Evolutionary conservation across 192 early-diverging fungal species (phyloP).

Genomic region (Pilaira anomala): DNA sequence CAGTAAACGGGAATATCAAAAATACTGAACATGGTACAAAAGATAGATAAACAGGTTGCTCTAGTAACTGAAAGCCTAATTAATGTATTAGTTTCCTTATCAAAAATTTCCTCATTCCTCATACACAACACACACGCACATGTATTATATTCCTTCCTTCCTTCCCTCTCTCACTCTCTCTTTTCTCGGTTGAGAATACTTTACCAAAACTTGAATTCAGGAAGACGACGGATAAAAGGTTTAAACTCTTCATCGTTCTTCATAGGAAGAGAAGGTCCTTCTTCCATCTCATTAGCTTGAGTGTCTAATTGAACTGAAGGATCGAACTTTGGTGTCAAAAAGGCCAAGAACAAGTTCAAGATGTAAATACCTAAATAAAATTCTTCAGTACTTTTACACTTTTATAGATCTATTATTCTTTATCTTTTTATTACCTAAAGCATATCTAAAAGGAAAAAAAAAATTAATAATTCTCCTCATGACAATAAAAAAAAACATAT

Average conservation of each 20-base stretch:
- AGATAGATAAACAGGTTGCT: constrained; percentile 76
- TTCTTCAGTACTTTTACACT: background rate
- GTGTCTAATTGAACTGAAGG: constrained; percentile 77
- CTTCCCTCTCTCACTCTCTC: background rate
- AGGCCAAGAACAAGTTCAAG: constrained; percentile 92
- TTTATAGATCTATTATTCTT: background rate
- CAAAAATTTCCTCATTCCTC: constrained; percentile 2
- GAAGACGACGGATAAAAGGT: constrained; percentile 94
- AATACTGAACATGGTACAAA: constrained; percentile 83
- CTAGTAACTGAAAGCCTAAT: constrained; percentile 77
- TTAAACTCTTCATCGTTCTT: constrained; percentile 92
- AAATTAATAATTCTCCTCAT: background rate
- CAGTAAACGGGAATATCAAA: constrained; percentile 99
- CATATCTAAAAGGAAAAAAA: constrained; percentile 19
- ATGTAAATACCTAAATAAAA: constrained; percentile 82
- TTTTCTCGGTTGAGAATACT: background rate
- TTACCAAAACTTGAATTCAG: constrained; percentile 99
- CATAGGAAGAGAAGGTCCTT: constrained; percentile 71
- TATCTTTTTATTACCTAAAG: background rate
- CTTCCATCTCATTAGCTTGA: constrained; percentile 60
- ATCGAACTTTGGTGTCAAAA: constrained; percentile 95
- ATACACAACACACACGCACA: background rate
- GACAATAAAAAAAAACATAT: constrained; percentile 3
- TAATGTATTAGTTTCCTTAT: constrained; percentile 1
- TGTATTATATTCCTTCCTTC: too few relatives aligned